A percentile compares a stretch with the other conserved stretches of the same genome.
Conservation (phyloP, 257 asterid genomes). For the Voacanga thouarsii region DNA sequence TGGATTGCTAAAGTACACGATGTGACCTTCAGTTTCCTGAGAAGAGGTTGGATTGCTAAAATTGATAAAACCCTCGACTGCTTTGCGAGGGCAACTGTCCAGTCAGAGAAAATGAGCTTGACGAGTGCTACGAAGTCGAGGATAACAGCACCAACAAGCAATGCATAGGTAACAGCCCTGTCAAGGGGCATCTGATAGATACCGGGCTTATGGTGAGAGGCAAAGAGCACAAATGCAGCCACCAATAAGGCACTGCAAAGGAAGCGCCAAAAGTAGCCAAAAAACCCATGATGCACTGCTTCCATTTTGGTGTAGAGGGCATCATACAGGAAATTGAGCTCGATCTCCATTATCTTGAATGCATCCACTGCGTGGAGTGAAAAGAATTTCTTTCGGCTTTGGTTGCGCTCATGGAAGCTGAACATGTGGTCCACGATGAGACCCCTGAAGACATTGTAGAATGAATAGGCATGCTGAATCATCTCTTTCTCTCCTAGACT, state of each 20-base stretch:
- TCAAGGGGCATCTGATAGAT: neutral
- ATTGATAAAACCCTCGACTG: neutral
- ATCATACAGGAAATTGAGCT: constrained; percentile 35
- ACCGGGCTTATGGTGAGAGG: neutral
- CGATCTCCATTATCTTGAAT: constrained; percentile 26
- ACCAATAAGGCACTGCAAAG: constrained; percentile 11
- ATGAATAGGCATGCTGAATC: constrained; percentile 2
- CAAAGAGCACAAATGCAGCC: neutral
- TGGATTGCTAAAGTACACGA: neutral
- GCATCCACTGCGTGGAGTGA: neutral
- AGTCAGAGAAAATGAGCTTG: constrained; percentile 17
- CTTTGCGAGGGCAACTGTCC: constrained; percentile 10
- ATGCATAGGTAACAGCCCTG: constrained; percentile 9
- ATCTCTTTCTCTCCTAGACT: neutral
- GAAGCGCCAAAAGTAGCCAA: constrained; percentile 11
- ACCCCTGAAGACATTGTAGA: constrained; percentile 17
- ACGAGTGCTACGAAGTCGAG: constrained; percentile 13
- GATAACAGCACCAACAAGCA: constrained; percentile 22
- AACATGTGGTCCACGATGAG: constrained; percentile 28
- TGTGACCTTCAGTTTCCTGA: neutral
- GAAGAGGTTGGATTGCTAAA: neutral
- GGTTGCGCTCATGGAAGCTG: constrained; percentile 16
- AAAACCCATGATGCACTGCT: neutral
- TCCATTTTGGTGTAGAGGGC: constrained; percentile 30
- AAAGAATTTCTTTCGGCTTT: constrained; percentile 15